Percentiles rank a stretch among this genome's conserved stretches.
Evolutionary conservation across 2,329 filamentous ascomycete species (phyloP).

Genomic region (Beauveria pseudobassiana): DNA sequence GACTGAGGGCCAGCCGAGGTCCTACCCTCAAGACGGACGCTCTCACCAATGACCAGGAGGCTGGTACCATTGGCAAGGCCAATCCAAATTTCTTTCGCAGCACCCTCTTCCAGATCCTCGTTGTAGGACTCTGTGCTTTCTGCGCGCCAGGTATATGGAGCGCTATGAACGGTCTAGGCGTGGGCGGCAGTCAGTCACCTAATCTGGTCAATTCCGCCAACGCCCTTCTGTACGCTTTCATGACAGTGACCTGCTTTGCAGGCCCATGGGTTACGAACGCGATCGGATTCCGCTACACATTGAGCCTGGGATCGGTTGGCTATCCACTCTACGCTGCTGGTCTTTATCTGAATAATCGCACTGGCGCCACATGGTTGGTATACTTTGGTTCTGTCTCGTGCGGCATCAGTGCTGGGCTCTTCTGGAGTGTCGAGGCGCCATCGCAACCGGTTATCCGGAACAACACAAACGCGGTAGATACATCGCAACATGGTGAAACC

Average conservation of each 20-base stretch:
- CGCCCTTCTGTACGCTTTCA: constrained; percentile 36
- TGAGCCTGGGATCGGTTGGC: constrained; percentile 41
- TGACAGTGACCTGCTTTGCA: constrained; percentile 35
- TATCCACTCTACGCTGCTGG: constrained; percentile 59
- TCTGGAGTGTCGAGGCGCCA: constrained; percentile 62
- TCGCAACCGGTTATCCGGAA: constrained; percentile 57
- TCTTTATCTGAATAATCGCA: constrained; percentile 58
- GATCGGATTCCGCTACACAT: constrained; percentile 30
- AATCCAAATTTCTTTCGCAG: constrained; percentile 18
- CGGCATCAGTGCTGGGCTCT: constrained; percentile 56
- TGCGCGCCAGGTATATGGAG: constrained; percentile 35
- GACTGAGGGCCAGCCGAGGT: background rate
- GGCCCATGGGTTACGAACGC: constrained; percentile 30
- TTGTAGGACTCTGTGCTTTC: constrained; percentile 33
- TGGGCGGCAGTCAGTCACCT: constrained; percentile 33
- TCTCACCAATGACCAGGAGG: background rate
- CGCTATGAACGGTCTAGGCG: constrained; percentile 31
- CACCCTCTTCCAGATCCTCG: constrained; percentile 30
- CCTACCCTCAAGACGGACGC: background rate
- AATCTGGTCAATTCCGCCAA: constrained; percentile 38
- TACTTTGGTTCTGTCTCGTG: constrained; percentile 55
- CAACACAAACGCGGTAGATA: constrained; percentile 51
- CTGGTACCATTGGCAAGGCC: background rate
- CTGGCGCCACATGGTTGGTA: constrained; percentile 54
- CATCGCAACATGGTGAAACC: constrained; percentile 36